phyloP scores from a whole-genome alignment of 495 filamentous ascomycete species.

The Hypoxylon crocopeplum region DNA sequence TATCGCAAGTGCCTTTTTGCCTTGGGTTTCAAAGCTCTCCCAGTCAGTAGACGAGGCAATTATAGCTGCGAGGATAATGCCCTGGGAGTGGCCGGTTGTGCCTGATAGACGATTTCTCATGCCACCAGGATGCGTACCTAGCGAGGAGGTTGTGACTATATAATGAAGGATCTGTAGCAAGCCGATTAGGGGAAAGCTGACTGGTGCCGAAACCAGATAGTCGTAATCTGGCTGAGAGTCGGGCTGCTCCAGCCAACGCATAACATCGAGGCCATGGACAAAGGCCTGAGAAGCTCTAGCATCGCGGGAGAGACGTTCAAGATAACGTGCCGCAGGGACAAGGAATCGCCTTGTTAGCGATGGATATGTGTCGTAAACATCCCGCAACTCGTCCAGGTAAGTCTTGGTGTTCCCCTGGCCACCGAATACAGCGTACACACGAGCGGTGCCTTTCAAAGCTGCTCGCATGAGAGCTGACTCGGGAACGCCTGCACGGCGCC shows the following conservation, averaged over 20 bases:
- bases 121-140: slow-evolving; percentile 78
- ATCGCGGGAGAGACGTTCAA: slow-evolving; percentile 74
- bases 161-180: slow-evolving; percentile 86
- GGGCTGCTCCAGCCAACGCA: slow-evolving; percentile 79
- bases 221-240: slow-evolving; percentile 85
- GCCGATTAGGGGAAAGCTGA: slow-evolving; percentile 87
- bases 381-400: slow-evolving; percentile 85
- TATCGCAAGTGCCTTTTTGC: slow-evolving; percentile 74
- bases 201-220: slow-evolving; percentile 95
- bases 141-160: slow-evolving; percentile 79
- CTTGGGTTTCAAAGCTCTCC: slow-evolving; percentile 75
- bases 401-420: slow-evolving; percentile 92
- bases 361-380: slow-evolving; percentile 79
- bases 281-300: slow-evolving; percentile 84
- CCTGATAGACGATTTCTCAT: slow-evolving; percentile 74
- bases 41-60: slow-evolving; percentile 78
- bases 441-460: slow-evolving; percentile 71
- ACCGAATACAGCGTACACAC: slow-evolving; percentile 81
- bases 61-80: slow-evolving; percentile 82
- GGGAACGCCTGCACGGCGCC: slow-evolving; percentile 74
- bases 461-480: slow-evolving; percentile 83
- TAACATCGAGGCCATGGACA: slow-evolving; percentile 80
- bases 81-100: slow-evolving; percentile 88
- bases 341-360: slow-evolving; percentile 79
- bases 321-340: slow-evolving; percentile 68